These are phyloP conservation scores for Penicillium oxalicum DNA, from an alignment of 2,329 filamentous ascomycete species.

Conservation along the genomic window DNA sequence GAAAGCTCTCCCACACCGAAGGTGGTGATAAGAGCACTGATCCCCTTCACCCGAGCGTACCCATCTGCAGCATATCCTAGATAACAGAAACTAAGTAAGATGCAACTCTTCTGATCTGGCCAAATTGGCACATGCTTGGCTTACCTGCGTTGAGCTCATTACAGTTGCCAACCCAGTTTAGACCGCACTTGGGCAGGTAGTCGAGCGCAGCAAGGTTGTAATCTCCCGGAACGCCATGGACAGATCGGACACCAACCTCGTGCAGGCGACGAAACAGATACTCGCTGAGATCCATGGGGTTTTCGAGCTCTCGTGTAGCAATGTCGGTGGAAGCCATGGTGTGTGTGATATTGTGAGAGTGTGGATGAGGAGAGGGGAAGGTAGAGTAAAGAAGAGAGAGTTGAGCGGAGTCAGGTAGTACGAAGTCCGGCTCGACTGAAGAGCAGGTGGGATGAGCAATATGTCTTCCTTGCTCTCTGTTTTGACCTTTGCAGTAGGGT, in stretches of 20 bases:
- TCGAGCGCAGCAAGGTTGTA: conserved; percentile 62
- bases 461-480: neutral
- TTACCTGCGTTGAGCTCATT: conserved; percentile 57
- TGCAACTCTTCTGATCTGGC: neutral
- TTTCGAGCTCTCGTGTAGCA: conserved; percentile 39
- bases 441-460: neutral
- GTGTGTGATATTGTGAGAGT: neutral
- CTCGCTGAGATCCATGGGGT: conserved; percentile 42
- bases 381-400: conserved; percentile 1
- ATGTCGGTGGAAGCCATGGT: conserved; percentile 37
- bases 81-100: neutral
- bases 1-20: conserved; percentile 66
- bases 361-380: neutral
- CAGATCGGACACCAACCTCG: conserved; percentile 44
- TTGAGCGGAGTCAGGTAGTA: neutral
- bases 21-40: conserved; percentile 65
- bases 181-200: conserved; percentile 49
- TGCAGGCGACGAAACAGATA: conserved; percentile 47
- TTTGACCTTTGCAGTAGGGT: neutral
- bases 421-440: neutral
- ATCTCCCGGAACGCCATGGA: conserved; percentile 54
- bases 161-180: conserved; percentile 56
- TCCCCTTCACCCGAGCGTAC: conserved; percentile 66
- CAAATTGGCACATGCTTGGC: neutral
- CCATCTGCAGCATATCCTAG: conserved; percentile 71